A percentile compares a stretch with the other conserved stretches of the same genome.
phyloP scores from a whole-genome alignment of 306 rosid species.

The Clitoria ternatea region DNA sequence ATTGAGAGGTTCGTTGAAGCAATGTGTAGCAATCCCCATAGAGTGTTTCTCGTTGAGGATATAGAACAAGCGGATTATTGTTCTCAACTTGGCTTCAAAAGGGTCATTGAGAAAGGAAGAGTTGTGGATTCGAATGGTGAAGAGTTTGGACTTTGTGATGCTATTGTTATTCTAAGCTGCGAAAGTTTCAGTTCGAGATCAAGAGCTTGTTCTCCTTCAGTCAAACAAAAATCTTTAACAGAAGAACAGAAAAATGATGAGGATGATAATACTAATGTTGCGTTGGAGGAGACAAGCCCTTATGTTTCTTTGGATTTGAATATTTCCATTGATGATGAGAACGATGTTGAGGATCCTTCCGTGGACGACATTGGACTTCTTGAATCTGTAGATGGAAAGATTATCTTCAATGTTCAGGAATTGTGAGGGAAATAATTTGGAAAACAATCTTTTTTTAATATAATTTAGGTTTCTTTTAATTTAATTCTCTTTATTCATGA shows the following conservation, averaged over 20 bases:
- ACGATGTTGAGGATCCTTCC: constrained; percentile 32
- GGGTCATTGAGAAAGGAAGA: constrained; percentile 75
- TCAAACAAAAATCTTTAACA: constrained; percentile 32
- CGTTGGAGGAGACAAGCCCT: constrained; percentile 50
- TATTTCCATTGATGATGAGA: constrained; percentile 58
- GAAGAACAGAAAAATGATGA: constrained; percentile 18
- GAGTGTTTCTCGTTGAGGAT: constrained; percentile 80
- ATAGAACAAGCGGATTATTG: constrained; percentile 81
- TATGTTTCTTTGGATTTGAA: constrained; percentile 82
- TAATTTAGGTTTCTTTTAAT: constrained; percentile 15
- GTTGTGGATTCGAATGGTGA: constrained; percentile 51
- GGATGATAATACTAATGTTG: neutral
- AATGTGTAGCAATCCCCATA: constrained; percentile 58
- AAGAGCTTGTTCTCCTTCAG: constrained; percentile 74
- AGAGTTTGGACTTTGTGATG: constrained; percentile 61
- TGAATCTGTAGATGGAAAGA: constrained; percentile 70
- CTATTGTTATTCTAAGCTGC: constrained; percentile 75
- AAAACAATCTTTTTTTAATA: neutral
- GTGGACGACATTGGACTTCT: constrained; percentile 77
- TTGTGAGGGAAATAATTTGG: constrained; percentile 25
- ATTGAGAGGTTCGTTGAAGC: constrained; percentile 68
- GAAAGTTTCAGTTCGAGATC: constrained; percentile 82
- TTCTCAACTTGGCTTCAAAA: constrained; percentile 81
- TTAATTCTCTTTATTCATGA: constrained; percentile 33
- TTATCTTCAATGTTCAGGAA: constrained; percentile 76